A percentile compares a stretch with the other conserved stretches of the same genome.
These are phyloP conservation scores for Trypanosoma platydactyli DNA, from an alignment of 208 protist species.

Conservation along the genomic window DNA sequence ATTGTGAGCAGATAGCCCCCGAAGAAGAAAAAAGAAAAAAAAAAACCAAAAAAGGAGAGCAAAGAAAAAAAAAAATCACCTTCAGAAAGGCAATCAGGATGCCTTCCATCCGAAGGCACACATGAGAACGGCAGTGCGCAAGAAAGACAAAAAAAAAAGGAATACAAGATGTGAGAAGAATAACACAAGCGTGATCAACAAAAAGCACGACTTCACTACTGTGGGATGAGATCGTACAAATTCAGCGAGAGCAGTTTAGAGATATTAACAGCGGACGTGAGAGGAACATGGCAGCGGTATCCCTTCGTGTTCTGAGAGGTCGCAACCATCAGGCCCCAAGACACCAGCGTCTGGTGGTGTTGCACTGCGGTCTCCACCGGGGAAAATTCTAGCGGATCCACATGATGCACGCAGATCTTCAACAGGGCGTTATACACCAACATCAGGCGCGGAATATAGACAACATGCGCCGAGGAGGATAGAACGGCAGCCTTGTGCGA, in stretches of 20 bases:
- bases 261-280: conserved; percentile 69
- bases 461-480: conserved; percentile 51
- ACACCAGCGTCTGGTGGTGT: conserved; percentile 62
- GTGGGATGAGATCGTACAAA: conserved; percentile 80
- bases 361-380: conserved; percentile 53
- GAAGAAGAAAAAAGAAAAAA: conserved; percentile 2
- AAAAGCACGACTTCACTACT: conserved; percentile 5
- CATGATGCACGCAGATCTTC: conserved; percentile 54
- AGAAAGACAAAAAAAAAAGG: conserved; percentile 4
- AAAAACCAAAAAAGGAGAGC: conserved; percentile 5
- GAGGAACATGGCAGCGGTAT: conserved; percentile 81
- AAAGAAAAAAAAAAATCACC: conserved; percentile 9
- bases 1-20: background rate
- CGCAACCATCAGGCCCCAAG: conserved; percentile 74
- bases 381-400: conserved; percentile 78
- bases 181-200: background rate
- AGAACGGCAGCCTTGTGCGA: conserved; percentile 78
- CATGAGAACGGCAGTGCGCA: background rate
- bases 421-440: conserved; percentile 69
- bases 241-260: conserved; percentile 56
- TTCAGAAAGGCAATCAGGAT: background rate
- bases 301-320: conserved; percentile 32
- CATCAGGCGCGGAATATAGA: conserved; percentile 49
- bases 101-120: background rate
- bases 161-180: background rate